Evolutionary conservation across 352 stramenopile species (phyloP).

Genomic region (Phytophthora sansomeana): DNA sequence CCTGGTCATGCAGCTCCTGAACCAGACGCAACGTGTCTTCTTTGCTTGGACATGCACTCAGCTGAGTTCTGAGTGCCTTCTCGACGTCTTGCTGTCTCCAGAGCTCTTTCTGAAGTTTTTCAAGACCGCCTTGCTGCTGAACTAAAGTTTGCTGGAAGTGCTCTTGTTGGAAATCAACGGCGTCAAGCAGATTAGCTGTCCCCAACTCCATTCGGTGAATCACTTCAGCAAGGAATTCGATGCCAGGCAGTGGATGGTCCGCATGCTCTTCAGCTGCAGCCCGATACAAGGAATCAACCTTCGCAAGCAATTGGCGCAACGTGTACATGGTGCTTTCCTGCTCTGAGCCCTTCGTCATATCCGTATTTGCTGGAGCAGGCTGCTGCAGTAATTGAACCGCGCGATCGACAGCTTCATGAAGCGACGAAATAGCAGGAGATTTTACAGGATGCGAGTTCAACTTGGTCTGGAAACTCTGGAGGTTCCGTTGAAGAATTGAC

Average conservation of each 20-base stretch:
- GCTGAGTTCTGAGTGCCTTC: conserved; percentile 48
- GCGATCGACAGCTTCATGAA: conserved; percentile 44
- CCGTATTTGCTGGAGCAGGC: conserved; percentile 19
- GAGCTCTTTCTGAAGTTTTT: conserved; percentile 55
- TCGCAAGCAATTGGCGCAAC: conserved; percentile 46
- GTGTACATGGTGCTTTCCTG: conserved; percentile 48
- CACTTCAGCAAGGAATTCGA: conserved; percentile 45
- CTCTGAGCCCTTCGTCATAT: conserved; percentile 8
- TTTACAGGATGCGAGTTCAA: conserved; percentile 31
- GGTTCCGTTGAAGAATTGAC: conserved; percentile 36
- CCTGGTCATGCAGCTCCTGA: conserved; percentile 64
- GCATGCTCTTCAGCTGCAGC: conserved; percentile 26
- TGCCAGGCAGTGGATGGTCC: conserved; percentile 15
- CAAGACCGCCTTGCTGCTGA: conserved; percentile 51
- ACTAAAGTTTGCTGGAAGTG: conserved; percentile 47
- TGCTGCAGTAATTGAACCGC: conserved; percentile 45
- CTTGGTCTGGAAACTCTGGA: conserved; percentile 42
- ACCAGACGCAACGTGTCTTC: conserved; percentile 69
- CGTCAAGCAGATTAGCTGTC: conserved; percentile 63
- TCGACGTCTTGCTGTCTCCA: conserved; percentile 56
- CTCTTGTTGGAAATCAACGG: conserved; percentile 62
- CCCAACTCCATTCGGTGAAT: conserved; percentile 72
- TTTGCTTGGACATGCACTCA: conserved; percentile 62
- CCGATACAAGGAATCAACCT: conserved; percentile 47
- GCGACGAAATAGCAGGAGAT: conserved; percentile 30